Evolutionary conservation across 75 land plant species (phyloP), one percentile per base, ranked within the genome.

Genomic region (Sequoiadendron giganteum): DNA sequence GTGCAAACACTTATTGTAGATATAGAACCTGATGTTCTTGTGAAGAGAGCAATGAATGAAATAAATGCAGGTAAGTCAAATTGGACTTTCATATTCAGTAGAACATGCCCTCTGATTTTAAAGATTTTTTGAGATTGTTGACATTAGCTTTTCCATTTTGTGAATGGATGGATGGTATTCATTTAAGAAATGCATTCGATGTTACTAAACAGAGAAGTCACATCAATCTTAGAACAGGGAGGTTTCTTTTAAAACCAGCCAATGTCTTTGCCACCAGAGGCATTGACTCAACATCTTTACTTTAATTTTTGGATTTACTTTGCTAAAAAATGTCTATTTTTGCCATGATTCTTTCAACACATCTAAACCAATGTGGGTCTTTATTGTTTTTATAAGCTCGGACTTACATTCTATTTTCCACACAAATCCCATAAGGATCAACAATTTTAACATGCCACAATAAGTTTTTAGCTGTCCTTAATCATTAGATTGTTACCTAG

Each of bases 1-100:
- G 96, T 93, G 83, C 97, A 95, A 89, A 94, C 94, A 34, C 90
- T 94, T 10, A 94, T 93, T 47, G 91, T 93, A 19, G 95, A 94
- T 87, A 88, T 93, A 85, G 90, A 91, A 39, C 94, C 95, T 25
- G 95, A 90, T 87, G 76, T 76, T 15, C 87, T 70, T 68, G 95
- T 94, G 38, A 91, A 91, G 88, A 86, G 90, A 82, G 95, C 95
- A 49, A 94, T 94, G 95, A 94, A 94, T 87, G 94, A 94, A 88
- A 94, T 95, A 56, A 95, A 95, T 89, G 94, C 95, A 86, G 95
- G 95, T 86, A 75, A 85, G 91, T 65, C n/a, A 65, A 25, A 18
- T 25, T 65, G 7, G 8, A 7, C 7, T 7, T 65, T 65, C 28
- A 7, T 25, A 65, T 65, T 65, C 9, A 21, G 19, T 16, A 80